Evolutionary conservation across 2,329 filamentous ascomycete species (phyloP).

Genomic region (Coleophoma eucalyptorum): DNA sequence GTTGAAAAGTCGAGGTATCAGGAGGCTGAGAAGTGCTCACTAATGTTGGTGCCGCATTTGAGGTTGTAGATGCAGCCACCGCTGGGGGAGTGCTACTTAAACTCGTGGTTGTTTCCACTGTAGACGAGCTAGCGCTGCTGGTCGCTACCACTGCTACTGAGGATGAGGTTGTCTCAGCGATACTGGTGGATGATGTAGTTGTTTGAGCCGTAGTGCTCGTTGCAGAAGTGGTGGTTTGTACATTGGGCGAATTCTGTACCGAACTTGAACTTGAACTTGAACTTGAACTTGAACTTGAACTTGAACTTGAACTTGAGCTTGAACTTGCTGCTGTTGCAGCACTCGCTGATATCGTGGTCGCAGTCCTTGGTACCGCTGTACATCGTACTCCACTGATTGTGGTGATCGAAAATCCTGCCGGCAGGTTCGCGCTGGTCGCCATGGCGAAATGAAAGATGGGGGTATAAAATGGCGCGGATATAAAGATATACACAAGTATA

Average conservation of each 20-base stretch:
- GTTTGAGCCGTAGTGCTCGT: slow-evolving; percentile 11
- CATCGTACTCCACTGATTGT: slow-evolving; percentile 46
- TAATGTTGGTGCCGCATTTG: not conserved
- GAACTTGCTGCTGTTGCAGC: slow-evolving; percentile 4
- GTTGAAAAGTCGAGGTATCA: not conserved
- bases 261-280: not conserved
- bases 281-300: not conserved
- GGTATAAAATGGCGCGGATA: too few relatives aligned
- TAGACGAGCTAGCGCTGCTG: slow-evolving; percentile 6
- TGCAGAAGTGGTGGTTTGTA: not conserved
- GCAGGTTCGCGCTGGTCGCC: slow-evolving; percentile 34
- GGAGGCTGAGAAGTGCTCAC: not conserved
- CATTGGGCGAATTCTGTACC: not conserved
- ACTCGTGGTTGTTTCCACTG: not conserved
- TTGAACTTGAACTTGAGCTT: not conserved
- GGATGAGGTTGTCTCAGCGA: slow-evolving; percentile 2
- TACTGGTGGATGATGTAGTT: slow-evolving; percentile 9
- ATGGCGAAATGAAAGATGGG: slow-evolving; percentile 30
- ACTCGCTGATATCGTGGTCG: slow-evolving; percentile 11
- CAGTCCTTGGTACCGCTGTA: slow-evolving; percentile 45
- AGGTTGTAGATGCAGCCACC: not conserved
- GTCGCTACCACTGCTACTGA: not conserved
- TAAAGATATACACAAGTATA: slow-evolving; percentile 14
- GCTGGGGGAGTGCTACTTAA: not conserved
- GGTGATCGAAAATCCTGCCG: slow-evolving; percentile 44